Percentiles rank a stretch among this genome's conserved stretches.
These are phyloP conservation scores for Kwoniella heveanensis DNA, from an alignment of 768 basidiomycete genomes.

Conservation along the genomic window DNA sequence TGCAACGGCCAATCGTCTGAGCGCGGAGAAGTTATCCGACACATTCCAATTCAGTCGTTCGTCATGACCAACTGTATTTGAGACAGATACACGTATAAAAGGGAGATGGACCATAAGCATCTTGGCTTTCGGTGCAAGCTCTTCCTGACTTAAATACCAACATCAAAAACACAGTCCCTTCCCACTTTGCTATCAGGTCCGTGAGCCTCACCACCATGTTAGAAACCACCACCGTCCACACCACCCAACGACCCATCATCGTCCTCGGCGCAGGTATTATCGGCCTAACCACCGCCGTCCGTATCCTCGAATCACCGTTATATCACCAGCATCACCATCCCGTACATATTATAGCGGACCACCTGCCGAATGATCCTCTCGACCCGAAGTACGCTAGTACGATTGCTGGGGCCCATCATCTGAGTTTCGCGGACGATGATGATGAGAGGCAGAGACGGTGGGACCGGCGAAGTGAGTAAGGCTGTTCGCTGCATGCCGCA, in stretches of 20 bases:
- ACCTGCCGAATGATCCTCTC: slow-evolving; percentile 50
- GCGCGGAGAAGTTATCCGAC: too few relatives aligned
- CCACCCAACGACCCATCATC: slow-evolving; percentile 30
- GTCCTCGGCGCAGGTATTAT: slow-evolving; percentile 57
- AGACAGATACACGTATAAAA: too few relatives aligned
- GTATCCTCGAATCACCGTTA: slow-evolving; percentile 38
- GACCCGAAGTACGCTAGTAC: slow-evolving; percentile 44
- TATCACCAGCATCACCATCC: slow-evolving; percentile 9
- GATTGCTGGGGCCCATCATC: slow-evolving; percentile 56
- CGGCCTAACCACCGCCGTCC: slow-evolving; percentile 55
- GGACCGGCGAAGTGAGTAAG: slow-evolving; percentile 48
- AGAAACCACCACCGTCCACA: neutral
- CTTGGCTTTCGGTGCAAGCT: too few relatives aligned
- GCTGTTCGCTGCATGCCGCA: neutral
- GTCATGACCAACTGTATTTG: too few relatives aligned
- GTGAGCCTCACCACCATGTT: neutral
- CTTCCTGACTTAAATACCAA: too few relatives aligned
- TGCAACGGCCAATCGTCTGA: too few relatives aligned
- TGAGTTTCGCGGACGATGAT: slow-evolving; percentile 53
- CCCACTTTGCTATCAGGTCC: too few relatives aligned
- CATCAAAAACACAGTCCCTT: too few relatives aligned
- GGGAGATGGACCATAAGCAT: too few relatives aligned
- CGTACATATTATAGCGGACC: slow-evolving; percentile 51
- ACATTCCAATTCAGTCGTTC: too few relatives aligned
- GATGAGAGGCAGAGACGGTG: slow-evolving; percentile 49